phyloP scores from a whole-genome alignment of 192 early-diverging fungal species.

The Funneliformis geosporum region DNA sequence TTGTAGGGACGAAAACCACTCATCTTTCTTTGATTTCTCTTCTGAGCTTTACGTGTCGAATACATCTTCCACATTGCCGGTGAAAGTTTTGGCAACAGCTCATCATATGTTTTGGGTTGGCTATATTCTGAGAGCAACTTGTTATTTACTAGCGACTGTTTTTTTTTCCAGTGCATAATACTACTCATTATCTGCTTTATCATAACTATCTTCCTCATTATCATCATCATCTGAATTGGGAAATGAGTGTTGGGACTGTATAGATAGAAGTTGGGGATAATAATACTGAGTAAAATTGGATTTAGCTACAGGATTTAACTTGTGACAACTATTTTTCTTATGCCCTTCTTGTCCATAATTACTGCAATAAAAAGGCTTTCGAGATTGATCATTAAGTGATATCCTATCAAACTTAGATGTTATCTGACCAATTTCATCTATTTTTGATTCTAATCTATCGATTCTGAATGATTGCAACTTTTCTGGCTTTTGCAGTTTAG shows the following conservation, averaged over 20 bases:
- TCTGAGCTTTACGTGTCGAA: too few species aligned
- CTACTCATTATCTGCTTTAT: background rate
- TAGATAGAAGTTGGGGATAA: background rate
- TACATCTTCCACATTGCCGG: too few species aligned
- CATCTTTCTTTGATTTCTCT: too few species aligned
- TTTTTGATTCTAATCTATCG: background rate
- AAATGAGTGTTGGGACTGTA: background rate
- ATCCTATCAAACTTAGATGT: too few species aligned
- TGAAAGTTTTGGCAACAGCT: too few species aligned
- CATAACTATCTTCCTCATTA: background rate
- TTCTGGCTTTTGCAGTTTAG: too few species aligned
- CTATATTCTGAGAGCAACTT: background rate
- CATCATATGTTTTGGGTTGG: constrained; percentile 4
- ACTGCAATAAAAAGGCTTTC: too few species aligned
- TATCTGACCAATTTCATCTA: constrained; percentile 1
- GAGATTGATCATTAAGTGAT: too few species aligned
- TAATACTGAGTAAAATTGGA: background rate
- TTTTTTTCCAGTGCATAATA: constrained; percentile 6
- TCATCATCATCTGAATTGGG: too few species aligned
- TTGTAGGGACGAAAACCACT: too few species aligned
- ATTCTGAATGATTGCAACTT: background rate
- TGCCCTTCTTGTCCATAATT: too few species aligned
- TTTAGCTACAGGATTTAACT: background rate
- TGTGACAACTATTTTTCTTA: too few species aligned
- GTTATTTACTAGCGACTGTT: background rate